Evolutionary conservation across 2,329 filamentous ascomycete genomes (phyloP).

Genomic region (Metarhizium robertsii): DNA sequence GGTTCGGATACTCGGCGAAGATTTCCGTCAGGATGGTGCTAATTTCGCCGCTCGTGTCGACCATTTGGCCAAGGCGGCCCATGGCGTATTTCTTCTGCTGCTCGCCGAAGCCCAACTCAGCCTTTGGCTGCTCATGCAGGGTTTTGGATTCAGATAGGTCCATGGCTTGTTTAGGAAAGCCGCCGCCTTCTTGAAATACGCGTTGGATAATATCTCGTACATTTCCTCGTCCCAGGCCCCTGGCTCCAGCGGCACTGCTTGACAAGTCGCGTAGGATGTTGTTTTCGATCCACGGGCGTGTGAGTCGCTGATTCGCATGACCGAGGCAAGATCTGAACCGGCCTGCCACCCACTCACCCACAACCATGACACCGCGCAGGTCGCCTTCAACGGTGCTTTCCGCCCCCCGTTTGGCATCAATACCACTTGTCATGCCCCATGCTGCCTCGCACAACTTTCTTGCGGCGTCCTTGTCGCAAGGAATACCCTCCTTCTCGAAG

Average conservation of each 20-base stretch:
- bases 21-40: conserved; percentile 75
- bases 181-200: conserved; percentile 71
- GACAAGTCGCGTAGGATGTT: conserved; percentile 59
- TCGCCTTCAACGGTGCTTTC: conserved; percentile 64
- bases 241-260: conserved; percentile 61
- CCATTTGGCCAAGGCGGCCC: conserved; percentile 63
- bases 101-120: conserved; percentile 62
- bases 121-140: conserved; percentile 43
- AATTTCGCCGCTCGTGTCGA: conserved; percentile 69
- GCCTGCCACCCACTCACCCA: conserved; percentile 77
- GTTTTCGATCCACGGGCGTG: conserved; percentile 67
- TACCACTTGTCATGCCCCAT: conserved; percentile 68
- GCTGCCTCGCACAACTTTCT: conserved; percentile 74
- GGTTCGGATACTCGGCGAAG: conserved; percentile 76
- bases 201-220: conserved; percentile 66
- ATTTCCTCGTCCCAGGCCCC: conserved; percentile 63
- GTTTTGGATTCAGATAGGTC: conserved; percentile 31
- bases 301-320: conserved; percentile 40
- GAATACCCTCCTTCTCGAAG: conserved; percentile 82
- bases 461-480: conserved; percentile 81
- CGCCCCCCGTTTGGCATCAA: conserved; percentile 58
- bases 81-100: conserved; percentile 63
- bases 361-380: conserved; percentile 74
- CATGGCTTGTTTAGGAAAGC: conserved; percentile 55
- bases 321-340: conserved; percentile 47